Conservation (phyloP, 257 asterid genomes). For the Verbascum thapsus region DNA sequence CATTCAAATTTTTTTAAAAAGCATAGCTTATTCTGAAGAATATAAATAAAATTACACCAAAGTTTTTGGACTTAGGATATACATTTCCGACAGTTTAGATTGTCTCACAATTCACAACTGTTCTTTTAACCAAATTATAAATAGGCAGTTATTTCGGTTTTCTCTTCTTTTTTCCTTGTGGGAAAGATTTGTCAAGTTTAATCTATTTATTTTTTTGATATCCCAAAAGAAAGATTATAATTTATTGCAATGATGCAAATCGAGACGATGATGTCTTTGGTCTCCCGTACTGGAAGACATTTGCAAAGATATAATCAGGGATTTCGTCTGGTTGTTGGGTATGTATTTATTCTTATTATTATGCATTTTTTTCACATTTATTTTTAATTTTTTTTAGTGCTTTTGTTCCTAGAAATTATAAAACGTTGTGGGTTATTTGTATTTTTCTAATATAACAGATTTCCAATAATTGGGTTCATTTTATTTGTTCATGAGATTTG, state of each 20-base stretch:
- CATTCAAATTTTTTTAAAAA: too few species aligned
- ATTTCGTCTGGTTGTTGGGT: constrained; percentile 82
- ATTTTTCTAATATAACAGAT: neutral
- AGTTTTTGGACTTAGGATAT: constrained; percentile 20
- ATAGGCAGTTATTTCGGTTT: constrained; percentile 17
- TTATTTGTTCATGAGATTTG: neutral
- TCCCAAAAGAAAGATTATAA: too few species aligned
- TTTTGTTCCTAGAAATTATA: neutral
- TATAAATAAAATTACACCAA: neutral
- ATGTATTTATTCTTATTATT: constrained; percentile 31
- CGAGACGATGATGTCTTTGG: constrained; percentile 46
- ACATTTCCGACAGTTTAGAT: constrained; percentile 21
- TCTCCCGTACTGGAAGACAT: constrained; percentile 69
- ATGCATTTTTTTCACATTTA: too few species aligned
- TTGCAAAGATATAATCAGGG: constrained; percentile 76
- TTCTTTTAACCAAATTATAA: constrained; percentile 25
- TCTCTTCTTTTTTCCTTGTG: neutral
- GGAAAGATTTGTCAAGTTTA: too few species aligned
- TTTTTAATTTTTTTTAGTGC: too few species aligned
- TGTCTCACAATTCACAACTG: constrained; percentile 31
- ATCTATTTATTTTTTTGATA: neutral
- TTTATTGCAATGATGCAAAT: constrained; percentile 50
- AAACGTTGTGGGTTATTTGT: constrained; percentile 11
- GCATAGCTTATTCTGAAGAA: constrained; percentile 11
- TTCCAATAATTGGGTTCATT: constrained; percentile 15